Base-by-base conservation (phyloP, 345 rosid species). In the Erysimum cheiranthoides region DNA sequence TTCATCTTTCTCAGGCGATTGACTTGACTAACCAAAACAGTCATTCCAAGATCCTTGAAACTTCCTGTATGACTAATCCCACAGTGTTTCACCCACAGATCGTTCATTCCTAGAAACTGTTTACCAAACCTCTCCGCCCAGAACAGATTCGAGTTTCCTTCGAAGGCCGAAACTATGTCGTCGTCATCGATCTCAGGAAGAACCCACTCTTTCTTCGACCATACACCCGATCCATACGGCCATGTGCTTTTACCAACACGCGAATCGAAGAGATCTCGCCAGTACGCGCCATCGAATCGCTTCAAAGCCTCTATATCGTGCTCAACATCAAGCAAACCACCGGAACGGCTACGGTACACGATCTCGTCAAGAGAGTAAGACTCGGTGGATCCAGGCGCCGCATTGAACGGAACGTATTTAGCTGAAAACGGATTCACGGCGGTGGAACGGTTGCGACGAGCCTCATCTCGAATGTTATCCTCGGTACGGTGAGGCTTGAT, bases 181-280 rank as follows among this genome's bases (percentile, higher is more conserved):
- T 93, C 96, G 31, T 86, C 79, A 70, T 85, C 87, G 58, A 93
- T 90, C 85, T 86, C 93, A 0, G 95, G 96, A 32, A 93, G 82
- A 8, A 93, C 98, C 96, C 95, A 93, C 68, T 93, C 96, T 78
- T 91, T 93, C 81, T 93, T 93, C 77, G 90, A 84, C 98, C 93
- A 93, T 13, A 91, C 96, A 0, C 97, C 98, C 5, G 98, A 90
- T 14, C 97, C 97, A 54, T 86, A 93, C 0, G 97, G 97, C 95
- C 93, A 90, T 4, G 86, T 80, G 67, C 92, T 91, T 73, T 87
- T 89, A 27, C 96, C 98, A 46, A 91, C 87, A 7, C 96, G 90
- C 10, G 98, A 93, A 73, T 90, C 98, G 61, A 93, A 90, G 52
- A 90, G 84, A 54, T 86, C 86, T 36, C 90, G 74, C 97, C 92